Evolutionary conservation across 768 basidiomycete genomes (phyloP).

Genomic region (Porpolomopsis calyptriformis): DNA sequence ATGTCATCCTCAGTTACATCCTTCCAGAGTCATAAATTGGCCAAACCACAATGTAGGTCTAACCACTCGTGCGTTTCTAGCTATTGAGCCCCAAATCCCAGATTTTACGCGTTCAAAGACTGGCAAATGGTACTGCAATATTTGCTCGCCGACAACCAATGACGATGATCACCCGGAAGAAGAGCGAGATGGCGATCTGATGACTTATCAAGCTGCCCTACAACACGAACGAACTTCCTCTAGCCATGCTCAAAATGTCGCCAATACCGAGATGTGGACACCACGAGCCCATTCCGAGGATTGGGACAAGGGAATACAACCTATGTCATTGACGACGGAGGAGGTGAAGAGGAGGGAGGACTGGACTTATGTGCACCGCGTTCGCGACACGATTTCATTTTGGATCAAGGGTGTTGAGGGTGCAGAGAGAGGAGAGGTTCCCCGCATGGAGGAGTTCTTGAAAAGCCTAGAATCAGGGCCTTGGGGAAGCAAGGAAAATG

Average conservation of each 20-base stretch:
- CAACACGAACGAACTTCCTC: constrained; percentile 18
- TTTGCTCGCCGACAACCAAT: constrained; percentile 29
- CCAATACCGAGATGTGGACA: constrained; percentile 13
- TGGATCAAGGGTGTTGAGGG: constrained; percentile 42
- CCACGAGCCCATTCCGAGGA: constrained; percentile 13
- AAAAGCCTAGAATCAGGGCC: constrained; percentile 27
- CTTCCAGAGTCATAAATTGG: background rate
- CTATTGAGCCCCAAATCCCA: constrained; percentile 4
- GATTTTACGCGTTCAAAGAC: constrained; percentile 18
- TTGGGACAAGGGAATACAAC: constrained; percentile 18
- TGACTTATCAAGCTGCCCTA: constrained; percentile 17
- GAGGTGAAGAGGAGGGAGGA: constrained; percentile 22
- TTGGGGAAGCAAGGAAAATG: constrained; percentile 13
- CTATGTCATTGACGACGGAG: constrained; percentile 15
- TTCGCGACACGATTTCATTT: constrained; percentile 41
- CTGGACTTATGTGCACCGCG: constrained; percentile 32
- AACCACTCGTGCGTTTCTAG: too few species aligned
- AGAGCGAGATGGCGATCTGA: constrained; percentile 11
- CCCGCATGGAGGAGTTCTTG: constrained; percentile 36
- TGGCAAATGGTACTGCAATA: constrained; percentile 27
- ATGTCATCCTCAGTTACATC: background rate
- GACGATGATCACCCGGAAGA: constrained; percentile 21
- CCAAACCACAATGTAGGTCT: constrained; percentile 5
- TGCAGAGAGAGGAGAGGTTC: constrained; percentile 34
- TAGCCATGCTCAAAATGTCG: constrained; percentile 13